Percentiles rank a stretch among this genome's conserved stretches.
These are phyloP conservation scores for Rhazya stricta DNA, from an alignment of 257 asterid genomes.

Conservation along the genomic window DNA sequence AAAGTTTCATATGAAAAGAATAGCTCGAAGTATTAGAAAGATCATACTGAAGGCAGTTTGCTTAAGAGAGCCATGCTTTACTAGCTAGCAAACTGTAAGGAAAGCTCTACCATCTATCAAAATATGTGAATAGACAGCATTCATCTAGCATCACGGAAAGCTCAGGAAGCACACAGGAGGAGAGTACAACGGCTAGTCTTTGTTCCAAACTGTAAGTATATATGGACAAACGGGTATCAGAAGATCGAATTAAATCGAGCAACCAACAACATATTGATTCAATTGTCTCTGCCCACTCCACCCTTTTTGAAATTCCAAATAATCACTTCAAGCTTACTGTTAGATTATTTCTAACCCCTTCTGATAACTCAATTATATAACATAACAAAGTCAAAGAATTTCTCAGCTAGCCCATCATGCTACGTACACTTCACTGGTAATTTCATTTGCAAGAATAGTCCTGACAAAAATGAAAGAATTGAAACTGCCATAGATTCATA, in stretches of 20 bases:
- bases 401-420: not conserved
- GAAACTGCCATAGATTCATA: not conserved
- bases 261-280: not conserved
- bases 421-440: not conserved
- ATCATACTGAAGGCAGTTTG: not conserved
- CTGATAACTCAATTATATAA: not conserved
- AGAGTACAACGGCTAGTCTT: not conserved
- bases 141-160: too few relatives aligned
- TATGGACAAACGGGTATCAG: not conserved
- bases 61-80: not conserved
- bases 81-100: not conserved
- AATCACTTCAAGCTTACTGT: not conserved
- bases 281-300: not conserved
- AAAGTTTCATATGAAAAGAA: not conserved
- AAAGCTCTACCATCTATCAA: not conserved
- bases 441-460: not conserved
- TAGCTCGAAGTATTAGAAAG: not conserved
- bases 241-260: not conserved
- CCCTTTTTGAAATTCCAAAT: not conserved
- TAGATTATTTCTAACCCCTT: not conserved
- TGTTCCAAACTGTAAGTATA: not conserved
- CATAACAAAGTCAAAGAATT: not conserved
- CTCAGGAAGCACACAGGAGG: not conserved
- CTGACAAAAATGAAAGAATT: not conserved
- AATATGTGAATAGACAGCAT: not conserved